Conservation (phyloP, 2,329 filamentous ascomycete species). For the Cercospora zeae-maydis region DNA sequence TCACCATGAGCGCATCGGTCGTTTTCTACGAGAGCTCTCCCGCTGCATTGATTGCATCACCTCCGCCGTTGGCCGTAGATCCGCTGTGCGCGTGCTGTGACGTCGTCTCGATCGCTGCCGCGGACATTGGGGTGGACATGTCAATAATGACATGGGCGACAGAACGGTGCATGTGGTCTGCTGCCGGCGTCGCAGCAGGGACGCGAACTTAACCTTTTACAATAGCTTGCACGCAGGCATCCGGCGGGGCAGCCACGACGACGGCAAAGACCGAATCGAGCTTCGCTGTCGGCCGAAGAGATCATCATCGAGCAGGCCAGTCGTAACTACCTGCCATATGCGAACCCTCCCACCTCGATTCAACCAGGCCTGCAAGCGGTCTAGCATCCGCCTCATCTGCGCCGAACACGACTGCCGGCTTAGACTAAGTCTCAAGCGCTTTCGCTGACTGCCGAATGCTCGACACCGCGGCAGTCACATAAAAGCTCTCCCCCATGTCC, state of each 20-base stretch:
- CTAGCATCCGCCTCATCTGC: conserved; percentile 10
- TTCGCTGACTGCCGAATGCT: conserved; percentile 8
- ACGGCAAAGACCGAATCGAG: background rate
- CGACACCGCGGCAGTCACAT: background rate
- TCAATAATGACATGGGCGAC: background rate
- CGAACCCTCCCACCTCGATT: background rate
- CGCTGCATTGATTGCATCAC: background rate
- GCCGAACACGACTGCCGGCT: conserved; percentile 17
- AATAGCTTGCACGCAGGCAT: background rate
- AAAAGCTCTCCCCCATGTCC: background rate
- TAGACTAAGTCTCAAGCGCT: conserved; percentile 9
- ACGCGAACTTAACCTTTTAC: background rate
- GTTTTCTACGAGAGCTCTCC: background rate
- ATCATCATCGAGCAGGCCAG: background rate
- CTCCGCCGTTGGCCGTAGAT: background rate
- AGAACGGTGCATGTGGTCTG: no score
- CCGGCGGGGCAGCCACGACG: background rate
- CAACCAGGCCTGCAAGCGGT: conserved; percentile 10
- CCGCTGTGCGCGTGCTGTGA: background rate
- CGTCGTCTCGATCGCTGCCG: no score
- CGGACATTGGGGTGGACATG: background rate
- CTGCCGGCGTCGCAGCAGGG: background rate
- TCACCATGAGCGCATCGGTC: background rate
- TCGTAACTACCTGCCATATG: conserved; percentile 19
- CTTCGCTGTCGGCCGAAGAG: conserved; percentile 3